These are phyloP conservation scores for Cryptococcus neoformans DNA, from an alignment of 1,284 basidiomycete species.

Conservation along the genomic window DNA sequence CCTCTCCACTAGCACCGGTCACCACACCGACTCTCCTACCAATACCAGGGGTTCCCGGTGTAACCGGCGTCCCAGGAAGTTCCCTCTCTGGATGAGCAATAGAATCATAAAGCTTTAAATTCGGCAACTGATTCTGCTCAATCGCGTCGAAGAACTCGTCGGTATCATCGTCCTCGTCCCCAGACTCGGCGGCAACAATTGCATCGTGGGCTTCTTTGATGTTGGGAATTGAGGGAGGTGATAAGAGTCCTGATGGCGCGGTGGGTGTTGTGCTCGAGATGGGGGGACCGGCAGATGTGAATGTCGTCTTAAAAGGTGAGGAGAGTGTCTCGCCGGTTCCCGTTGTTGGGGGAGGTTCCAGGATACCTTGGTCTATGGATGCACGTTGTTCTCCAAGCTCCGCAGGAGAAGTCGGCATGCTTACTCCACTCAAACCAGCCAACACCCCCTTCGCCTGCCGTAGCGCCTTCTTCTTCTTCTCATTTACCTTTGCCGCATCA, in stretches of 20 bases:
- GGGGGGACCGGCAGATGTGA: background rate
- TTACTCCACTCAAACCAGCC: slow-evolving; percentile 31
- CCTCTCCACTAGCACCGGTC: slow-evolving; percentile 4
- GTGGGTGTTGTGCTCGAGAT: background rate
- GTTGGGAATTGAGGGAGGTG: slow-evolving; percentile 11
- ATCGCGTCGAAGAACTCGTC: slow-evolving; percentile 99
- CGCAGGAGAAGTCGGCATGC: slow-evolving; percentile 12
- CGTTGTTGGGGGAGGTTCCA: slow-evolving; percentile 10
- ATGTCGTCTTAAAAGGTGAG: background rate
- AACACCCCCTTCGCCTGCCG: slow-evolving; percentile 72
- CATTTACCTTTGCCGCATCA: slow-evolving; percentile 49
- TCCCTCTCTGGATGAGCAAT: slow-evolving; percentile 51
- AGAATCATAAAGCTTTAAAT: slow-evolving; percentile 62
- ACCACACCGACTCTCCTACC: background rate
- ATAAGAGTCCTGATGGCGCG: background rate
- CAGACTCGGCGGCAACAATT: slow-evolving; percentile 39
- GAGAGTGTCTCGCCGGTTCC: background rate
- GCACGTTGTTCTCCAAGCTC: background rate
- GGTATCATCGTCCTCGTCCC: slow-evolving; percentile 75
- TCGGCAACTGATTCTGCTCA: slow-evolving; percentile 71
- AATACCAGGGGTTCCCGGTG: background rate
- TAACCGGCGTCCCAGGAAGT: slow-evolving; percentile 25
- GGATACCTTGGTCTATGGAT: slow-evolving; percentile 8
- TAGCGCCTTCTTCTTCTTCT: slow-evolving; percentile 54
- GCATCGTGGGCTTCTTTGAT: slow-evolving; percentile 38